Percentiles rank a stretch among this genome's conserved stretches.
Evolutionary conservation across 345 rosid species (phyloP).

Genomic region (Hirschfeldia incana): DNA sequence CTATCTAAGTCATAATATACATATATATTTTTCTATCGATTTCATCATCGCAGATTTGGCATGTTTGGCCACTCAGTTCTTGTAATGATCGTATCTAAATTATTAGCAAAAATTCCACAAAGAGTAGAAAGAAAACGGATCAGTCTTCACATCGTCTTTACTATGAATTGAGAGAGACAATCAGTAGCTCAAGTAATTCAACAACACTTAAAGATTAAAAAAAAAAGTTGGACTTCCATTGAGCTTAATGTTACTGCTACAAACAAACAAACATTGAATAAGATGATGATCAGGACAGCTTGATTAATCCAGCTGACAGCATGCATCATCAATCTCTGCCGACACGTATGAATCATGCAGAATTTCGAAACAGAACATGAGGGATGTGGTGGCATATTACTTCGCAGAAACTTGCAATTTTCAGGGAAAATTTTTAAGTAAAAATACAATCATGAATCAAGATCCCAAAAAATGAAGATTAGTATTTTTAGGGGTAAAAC

Average conservation of each 20-base stretch:
- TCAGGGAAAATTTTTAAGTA: no score
- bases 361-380: conserved; percentile 20
- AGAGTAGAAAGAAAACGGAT: conserved; percentile 1
- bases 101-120: conserved; percentile 34
- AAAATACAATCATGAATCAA: no score
- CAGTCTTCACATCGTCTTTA: not conserved
- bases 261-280: not conserved
- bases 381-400: not conserved
- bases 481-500: no score
- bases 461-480: no score
- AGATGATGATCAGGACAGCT: not conserved
- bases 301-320: no score
- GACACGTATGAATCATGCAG: conserved; percentile 40
- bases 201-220: not conserved
- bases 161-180: not conserved
- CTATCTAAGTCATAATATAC: no score
- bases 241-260: conserved; percentile 4
- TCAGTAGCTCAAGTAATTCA: not conserved
- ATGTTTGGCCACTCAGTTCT: conserved; percentile 86
- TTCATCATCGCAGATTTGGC: conserved; percentile 91
- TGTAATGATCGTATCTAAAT: conserved; percentile 79
- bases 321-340: not conserved
- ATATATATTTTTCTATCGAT: no score
- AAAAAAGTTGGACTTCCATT: no score
- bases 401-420: not conserved